Conservation (phyloP, 352 stramenopile genomes). For the Albugo laibachii region DNA sequence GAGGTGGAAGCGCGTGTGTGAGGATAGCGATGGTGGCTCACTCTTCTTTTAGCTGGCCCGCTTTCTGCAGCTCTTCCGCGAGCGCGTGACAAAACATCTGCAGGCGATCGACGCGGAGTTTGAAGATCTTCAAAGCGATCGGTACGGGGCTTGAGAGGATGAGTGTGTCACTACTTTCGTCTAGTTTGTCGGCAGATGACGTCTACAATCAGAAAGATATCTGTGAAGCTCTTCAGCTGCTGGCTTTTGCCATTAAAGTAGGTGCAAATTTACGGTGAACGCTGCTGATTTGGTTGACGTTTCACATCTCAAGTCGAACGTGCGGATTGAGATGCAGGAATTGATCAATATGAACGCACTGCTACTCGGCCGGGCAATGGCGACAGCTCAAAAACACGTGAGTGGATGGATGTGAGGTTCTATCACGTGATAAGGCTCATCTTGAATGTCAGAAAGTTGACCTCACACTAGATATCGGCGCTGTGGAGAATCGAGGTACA, state of each 20-base stretch:
- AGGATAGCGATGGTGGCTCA: not conserved
- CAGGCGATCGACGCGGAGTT: constrained; percentile 73
- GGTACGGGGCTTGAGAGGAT: constrained; percentile 7
- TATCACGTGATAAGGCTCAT: not conserved
- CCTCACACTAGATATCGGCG: constrained; percentile 48
- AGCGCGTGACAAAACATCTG: constrained; percentile 45
- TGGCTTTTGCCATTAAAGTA: constrained; percentile 67
- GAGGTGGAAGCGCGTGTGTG: constrained; percentile 17
- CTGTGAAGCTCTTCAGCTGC: constrained; percentile 44
- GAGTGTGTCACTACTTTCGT: not conserved
- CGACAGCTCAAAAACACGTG: not conserved
- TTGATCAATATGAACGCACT: constrained; percentile 78
- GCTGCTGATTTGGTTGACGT: not conserved
- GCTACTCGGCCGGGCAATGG: constrained; percentile 60
- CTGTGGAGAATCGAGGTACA: constrained; percentile 34
- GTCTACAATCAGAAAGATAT: constrained; percentile 73
- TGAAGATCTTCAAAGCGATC: constrained; percentile 62
- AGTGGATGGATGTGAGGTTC: not conserved
- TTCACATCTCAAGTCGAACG: constrained; percentile 21
- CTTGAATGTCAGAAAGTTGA: constrained; percentile 40
- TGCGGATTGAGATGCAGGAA: constrained; percentile 58
- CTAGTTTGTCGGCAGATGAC: constrained; percentile 47
- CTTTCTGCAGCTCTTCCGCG: constrained; percentile 77
- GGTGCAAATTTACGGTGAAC: not conserved
- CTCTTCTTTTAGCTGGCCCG: constrained; percentile 8